These are phyloP conservation scores for Lachancea lanzarotensis DNA, from an alignment of 805 yeast genomes.

Conservation along the genomic window DNA sequence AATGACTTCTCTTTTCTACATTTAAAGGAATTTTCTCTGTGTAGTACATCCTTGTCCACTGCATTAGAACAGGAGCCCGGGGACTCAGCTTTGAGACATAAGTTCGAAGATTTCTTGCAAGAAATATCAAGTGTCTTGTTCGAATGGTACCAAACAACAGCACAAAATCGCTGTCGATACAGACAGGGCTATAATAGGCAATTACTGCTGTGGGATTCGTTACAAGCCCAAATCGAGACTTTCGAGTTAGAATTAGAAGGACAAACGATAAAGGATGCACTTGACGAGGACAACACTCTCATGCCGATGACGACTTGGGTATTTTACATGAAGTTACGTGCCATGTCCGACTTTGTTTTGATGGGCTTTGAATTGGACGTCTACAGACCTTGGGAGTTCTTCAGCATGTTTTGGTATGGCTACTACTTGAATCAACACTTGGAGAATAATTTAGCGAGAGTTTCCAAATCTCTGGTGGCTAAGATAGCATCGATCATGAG, in stretches of 20 bases:
- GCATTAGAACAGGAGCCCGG: slow-evolving; percentile 4
- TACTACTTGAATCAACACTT: slow-evolving; percentile 48
- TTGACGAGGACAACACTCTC: slow-evolving; percentile 33
- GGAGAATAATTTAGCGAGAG: slow-evolving; percentile 35
- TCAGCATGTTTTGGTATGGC: slow-evolving; percentile 62
- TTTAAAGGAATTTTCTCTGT: slow-evolving; percentile 35
- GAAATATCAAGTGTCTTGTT: slow-evolving; percentile 44
- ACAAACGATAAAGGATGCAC: slow-evolving; percentile 31
- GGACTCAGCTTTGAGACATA: background rate
- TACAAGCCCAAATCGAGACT: slow-evolving; percentile 68
- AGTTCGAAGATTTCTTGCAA: slow-evolving; percentile 24
- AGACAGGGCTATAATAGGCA: slow-evolving; percentile 64
- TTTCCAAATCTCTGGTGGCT: slow-evolving; percentile 27
- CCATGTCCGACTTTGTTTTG: slow-evolving; percentile 67
- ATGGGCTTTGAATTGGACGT: slow-evolving; percentile 72
- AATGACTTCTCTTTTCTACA: slow-evolving; percentile 36
- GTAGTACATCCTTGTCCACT: slow-evolving; percentile 10
- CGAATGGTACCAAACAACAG: slow-evolving; percentile 39
- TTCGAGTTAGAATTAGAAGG: slow-evolving; percentile 45
- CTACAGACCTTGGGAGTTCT: slow-evolving; percentile 64
- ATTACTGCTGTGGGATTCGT: slow-evolving; percentile 61
- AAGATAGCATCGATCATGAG: slow-evolving; percentile 32
- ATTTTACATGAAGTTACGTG: slow-evolving; percentile 54
- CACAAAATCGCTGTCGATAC: slow-evolving; percentile 74
- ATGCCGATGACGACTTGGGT: slow-evolving; percentile 69